Percentiles rank a stretch among this genome's conserved stretches.
Evolutionary conservation across 352 stramenopile genomes (phyloP).

Genomic region (Pythium volutum): DNA sequence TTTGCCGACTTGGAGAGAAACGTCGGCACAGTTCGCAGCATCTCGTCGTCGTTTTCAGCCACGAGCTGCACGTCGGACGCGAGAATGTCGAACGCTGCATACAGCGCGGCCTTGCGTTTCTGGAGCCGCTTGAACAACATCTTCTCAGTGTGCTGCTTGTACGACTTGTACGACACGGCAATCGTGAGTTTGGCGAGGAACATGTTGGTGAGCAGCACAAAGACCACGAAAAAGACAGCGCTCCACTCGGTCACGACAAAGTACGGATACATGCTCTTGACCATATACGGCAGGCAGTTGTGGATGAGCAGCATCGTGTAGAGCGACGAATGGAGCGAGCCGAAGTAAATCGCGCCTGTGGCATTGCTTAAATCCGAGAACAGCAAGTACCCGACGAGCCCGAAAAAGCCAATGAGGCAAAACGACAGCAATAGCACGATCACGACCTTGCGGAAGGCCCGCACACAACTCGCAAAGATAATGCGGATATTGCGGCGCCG

Average conservation of each 20-base stretch:
- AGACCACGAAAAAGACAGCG: conserved; percentile 74
- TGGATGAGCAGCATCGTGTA: conserved; percentile 84
- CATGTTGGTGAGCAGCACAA: conserved; percentile 76
- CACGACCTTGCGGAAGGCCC: conserved; percentile 65
- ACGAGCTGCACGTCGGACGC: conserved; percentile 53
- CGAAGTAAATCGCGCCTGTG: conserved; percentile 56
- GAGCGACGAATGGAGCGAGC: conserved; percentile 64
- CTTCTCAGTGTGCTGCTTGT: conserved; percentile 83
- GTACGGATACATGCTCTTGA: conserved; percentile 82
- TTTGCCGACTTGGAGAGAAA: conserved; percentile 16
- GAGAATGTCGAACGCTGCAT: conserved; percentile 75
- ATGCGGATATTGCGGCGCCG: conserved; percentile 78
- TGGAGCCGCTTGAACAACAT: conserved; percentile 85
- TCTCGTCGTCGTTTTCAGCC: conserved; percentile 18
- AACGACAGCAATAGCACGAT: conserved; percentile 69
- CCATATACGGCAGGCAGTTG: conserved; percentile 79
- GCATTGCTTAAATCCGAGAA: conserved; percentile 68
- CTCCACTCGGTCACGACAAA: conserved; percentile 78
- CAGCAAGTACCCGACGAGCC: conserved; percentile 67
- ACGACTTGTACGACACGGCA: conserved; percentile 79
- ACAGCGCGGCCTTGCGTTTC: conserved; percentile 79
- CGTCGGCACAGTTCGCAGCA: conserved; percentile 3
- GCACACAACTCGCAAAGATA: conserved; percentile 80
- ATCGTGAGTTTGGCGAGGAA: conserved; percentile 86
- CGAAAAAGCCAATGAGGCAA: conserved; percentile 79